Conservation (phyloP, 257 asterid genomes). For the Penstemon newberryi region DNA sequence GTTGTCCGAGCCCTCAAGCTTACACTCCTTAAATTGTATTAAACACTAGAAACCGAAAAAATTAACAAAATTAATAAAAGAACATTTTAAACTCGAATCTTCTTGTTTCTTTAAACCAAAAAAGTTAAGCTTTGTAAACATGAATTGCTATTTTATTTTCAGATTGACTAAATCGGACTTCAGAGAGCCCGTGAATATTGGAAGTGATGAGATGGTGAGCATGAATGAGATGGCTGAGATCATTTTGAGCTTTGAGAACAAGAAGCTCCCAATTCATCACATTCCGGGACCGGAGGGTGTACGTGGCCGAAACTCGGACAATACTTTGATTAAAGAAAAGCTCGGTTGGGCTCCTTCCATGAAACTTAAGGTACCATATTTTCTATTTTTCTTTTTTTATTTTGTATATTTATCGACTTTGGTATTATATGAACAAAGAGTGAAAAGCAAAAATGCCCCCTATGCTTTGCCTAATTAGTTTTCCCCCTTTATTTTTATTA, state of each 20-base stretch:
- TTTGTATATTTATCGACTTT: not conserved
- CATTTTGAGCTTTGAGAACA: slow-evolving; percentile 69
- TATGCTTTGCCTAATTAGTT: no score
- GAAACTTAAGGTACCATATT: slow-evolving; percentile 61
- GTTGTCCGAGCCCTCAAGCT: no score
- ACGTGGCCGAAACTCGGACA: slow-evolving; percentile 86
- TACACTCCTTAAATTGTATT: no score
- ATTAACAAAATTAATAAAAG: no score
- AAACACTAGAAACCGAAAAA: no score
- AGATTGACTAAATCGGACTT: slow-evolving; percentile 89
- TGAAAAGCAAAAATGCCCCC: no score
- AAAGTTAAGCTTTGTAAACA: not conserved
- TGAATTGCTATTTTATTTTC: slow-evolving; percentile 4
- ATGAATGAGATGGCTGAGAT: slow-evolving; percentile 97
- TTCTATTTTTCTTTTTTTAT: not conserved
- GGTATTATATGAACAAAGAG: not conserved
- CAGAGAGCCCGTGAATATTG: slow-evolving; percentile 88
- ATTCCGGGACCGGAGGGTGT: slow-evolving; percentile 91
- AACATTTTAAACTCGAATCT: no score
- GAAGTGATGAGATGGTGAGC: slow-evolving; percentile 95
- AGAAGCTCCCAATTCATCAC: slow-evolving; percentile 78
- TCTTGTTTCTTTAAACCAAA: no score
- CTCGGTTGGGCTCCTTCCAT: slow-evolving; percentile 93
- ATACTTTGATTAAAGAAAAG: slow-evolving; percentile 77
- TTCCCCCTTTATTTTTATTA: no score